These are phyloP conservation scores for Linderniella brevidens DNA, from an alignment of 257 asterid species.

Conservation along the genomic window DNA sequence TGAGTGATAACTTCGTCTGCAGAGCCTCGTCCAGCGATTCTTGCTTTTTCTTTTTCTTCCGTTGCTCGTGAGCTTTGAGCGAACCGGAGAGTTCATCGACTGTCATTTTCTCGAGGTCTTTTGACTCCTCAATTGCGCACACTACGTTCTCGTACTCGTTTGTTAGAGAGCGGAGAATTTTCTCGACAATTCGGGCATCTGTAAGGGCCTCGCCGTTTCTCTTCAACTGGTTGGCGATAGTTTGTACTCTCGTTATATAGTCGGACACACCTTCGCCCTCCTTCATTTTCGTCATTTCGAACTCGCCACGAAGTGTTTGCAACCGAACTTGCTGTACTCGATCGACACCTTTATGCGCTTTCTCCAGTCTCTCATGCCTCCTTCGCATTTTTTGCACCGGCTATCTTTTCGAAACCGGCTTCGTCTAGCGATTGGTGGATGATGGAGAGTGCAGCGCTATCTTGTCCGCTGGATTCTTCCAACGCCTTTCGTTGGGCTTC, in stretches of 20 bases:
- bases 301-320: slow-evolving; percentile 8
- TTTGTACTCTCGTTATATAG: background rate
- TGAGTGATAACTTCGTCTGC: background rate
- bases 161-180: background rate
- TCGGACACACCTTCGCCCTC: background rate
- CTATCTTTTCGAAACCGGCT: background rate
- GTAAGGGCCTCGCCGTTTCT: background rate
- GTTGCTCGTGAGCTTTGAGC: background rate
- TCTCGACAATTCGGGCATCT: background rate
- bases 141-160: background rate
- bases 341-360: background rate
- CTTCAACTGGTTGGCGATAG: slow-evolving; percentile 4
- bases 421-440: background rate
- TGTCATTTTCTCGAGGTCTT: too few species aligned
- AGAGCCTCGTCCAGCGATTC: background rate
- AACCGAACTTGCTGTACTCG: slow-evolving; percentile 7
- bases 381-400: background rate
- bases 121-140: too few species aligned
- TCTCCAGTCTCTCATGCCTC: background rate
- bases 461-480: background rate
- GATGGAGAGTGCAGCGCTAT: background rate
- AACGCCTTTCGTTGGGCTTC: too few species aligned
- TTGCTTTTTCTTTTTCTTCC: background rate
- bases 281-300: slow-evolving; percentile 1
- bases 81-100: background rate